These are phyloP conservation scores for Blastomyces parvus DNA, from an alignment of 2,329 filamentous ascomycete species.

Conservation along the genomic window DNA sequence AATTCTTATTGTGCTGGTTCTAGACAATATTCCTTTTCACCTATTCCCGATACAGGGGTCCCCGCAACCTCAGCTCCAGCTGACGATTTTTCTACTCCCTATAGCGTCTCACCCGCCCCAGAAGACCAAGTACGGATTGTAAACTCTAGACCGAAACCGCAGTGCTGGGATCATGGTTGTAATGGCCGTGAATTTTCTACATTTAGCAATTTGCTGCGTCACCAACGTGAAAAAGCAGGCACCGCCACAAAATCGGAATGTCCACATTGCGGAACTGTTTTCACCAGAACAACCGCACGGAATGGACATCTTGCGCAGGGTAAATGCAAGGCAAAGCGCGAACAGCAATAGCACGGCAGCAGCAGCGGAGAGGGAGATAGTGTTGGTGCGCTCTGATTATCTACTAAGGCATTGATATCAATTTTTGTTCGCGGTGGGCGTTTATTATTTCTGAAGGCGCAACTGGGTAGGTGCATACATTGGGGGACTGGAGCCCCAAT, in stretches of 20 bases:
- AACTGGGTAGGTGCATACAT: not conserved
- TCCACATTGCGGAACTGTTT: conserved; percentile 84
- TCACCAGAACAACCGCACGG: conserved; percentile 76
- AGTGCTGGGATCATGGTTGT: conserved; percentile 96
- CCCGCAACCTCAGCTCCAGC: conserved; percentile 2
- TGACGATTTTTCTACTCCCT: conserved; percentile 6
- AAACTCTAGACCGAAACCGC: conserved; percentile 76
- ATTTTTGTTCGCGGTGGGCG: not conserved
- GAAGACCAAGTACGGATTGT: conserved; percentile 55
- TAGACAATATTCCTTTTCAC: conserved; percentile 5
- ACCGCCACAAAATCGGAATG: conserved; percentile 82
- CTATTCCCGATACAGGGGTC: not conserved
- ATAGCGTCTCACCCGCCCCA: conserved; percentile 24
- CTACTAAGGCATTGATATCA: not conserved
- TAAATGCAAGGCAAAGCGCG: conserved; percentile 63
- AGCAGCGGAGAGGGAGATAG: not conserved
- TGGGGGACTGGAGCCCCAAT: not conserved
- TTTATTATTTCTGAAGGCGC: not conserved
- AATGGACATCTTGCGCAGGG: conserved; percentile 82
- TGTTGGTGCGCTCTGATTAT: not conserved
- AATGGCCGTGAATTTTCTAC: conserved; percentile 93
- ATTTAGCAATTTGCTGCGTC: conserved; percentile 85
- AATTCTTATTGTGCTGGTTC: conserved; percentile 1
- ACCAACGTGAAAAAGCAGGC: conserved; percentile 90
- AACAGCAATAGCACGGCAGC: conserved; percentile 1